These are phyloP conservation scores for Cercospora sp. DNA, from an alignment of 2,329 filamentous ascomycete genomes.

Conservation along the genomic window DNA sequence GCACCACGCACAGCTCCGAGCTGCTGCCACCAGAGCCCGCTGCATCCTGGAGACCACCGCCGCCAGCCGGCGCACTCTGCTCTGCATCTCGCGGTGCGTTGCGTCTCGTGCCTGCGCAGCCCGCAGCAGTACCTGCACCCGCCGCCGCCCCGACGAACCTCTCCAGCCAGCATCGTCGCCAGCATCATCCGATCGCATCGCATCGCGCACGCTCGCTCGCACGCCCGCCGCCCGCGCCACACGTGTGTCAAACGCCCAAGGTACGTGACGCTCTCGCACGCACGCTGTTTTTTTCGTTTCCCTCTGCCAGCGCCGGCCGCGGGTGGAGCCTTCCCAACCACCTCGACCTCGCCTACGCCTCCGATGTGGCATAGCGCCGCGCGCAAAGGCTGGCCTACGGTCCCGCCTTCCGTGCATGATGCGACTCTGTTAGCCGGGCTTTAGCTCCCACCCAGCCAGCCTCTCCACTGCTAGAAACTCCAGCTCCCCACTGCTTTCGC, in stretches of 20 bases:
- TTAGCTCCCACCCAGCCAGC: constrained; percentile 32
- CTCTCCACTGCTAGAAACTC: constrained; percentile 32
- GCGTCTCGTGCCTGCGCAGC: constrained; percentile 7
- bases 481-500: constrained; percentile 34
- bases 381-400: constrained; percentile 21
- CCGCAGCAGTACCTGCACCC: constrained; percentile 20
- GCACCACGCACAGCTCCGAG: neutral
- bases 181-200: neutral
- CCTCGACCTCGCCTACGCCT: constrained; percentile 20
- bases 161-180: neutral
- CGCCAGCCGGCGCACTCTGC: constrained; percentile 3
- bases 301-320: constrained; percentile 11
- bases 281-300: constrained; percentile 1
- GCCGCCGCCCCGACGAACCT: neutral
- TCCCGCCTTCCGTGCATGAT: constrained; percentile 25
- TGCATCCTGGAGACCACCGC: constrained; percentile 5
- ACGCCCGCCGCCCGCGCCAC: neutral
- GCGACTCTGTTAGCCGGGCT: constrained; percentile 15
- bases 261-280: constrained; percentile 4
- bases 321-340: constrained; percentile 23
- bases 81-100: neutral
- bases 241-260: constrained; percentile 6
- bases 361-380: constrained; percentile 24
- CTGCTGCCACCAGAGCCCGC: neutral
- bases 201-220: neutral